phyloP scores from a whole-genome alignment of 768 basidiomycete species.

The Wakefieldia striispora region DNA sequence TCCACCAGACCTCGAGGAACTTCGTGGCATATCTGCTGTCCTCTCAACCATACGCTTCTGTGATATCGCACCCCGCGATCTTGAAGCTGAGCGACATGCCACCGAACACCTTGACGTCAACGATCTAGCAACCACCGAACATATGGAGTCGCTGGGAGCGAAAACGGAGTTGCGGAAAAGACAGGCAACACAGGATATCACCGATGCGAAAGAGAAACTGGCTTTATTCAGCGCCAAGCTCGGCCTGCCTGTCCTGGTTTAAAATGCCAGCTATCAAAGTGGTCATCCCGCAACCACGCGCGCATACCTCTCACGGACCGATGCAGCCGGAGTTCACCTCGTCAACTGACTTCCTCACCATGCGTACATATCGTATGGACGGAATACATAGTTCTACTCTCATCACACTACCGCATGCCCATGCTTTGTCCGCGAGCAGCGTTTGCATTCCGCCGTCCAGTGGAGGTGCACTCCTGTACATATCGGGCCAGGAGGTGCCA shows the following conservation, averaged over 20 bases:
- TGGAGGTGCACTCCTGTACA: not conserved
- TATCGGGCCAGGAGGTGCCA: not conserved
- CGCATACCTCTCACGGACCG: not conserved
- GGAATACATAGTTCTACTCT: not conserved
- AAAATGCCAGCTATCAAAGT: not conserved
- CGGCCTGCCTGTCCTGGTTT: constrained; percentile 26
- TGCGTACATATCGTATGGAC: not conserved
- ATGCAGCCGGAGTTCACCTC: not conserved
- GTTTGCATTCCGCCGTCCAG: not conserved
- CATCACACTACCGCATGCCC: constrained; percentile 2
- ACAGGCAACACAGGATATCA: constrained; percentile 42
- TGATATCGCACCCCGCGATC: constrained; percentile 72
- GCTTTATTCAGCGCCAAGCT: constrained; percentile 30
- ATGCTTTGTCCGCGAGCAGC: not conserved
- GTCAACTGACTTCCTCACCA: not conserved
- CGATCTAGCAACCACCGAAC: constrained; percentile 31
- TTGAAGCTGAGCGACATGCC: constrained; percentile 78
- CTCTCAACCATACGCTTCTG: constrained; percentile 63
- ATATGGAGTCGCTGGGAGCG: constrained; percentile 36
- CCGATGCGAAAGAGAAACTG: constrained; percentile 37
- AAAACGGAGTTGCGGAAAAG: constrained; percentile 14
- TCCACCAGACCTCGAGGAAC: constrained; percentile 35
- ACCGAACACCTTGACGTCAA: constrained; percentile 52
- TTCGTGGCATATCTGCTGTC: constrained; percentile 30
- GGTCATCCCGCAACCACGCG: not conserved